A percentile compares a stretch with the other conserved stretches of the same genome.
These are phyloP conservation scores for Pythium monospermum DNA, from an alignment of 352 stramenopile species.

Conservation along the genomic window DNA sequence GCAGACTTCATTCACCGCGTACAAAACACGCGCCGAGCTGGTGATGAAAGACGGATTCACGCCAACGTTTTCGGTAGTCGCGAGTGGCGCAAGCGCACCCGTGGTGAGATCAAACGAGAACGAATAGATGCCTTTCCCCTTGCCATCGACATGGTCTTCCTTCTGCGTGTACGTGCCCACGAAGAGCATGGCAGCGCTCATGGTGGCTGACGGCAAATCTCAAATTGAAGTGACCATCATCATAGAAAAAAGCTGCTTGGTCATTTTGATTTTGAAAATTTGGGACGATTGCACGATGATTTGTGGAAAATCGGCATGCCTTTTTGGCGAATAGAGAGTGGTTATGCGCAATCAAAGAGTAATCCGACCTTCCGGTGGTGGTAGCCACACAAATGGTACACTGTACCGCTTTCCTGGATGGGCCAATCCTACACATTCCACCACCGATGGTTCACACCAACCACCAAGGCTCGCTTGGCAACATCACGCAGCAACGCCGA, in stretches of 20 bases:
- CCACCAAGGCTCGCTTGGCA: not conserved
- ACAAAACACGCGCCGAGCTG: constrained; percentile 36
- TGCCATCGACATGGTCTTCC: constrained; percentile 71
- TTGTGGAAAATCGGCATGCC: no score
- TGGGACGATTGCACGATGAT: not conserved
- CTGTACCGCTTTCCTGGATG: no score
- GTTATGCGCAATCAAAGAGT: no score
- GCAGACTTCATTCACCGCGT: constrained; percentile 68
- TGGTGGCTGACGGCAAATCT: constrained; percentile 7
- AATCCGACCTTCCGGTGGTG: no score
- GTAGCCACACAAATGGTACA: no score
- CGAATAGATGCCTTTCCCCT: constrained; percentile 67
- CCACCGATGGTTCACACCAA: constrained; percentile 3
- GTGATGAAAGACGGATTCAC: constrained; percentile 70
- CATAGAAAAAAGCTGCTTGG: not conserved
- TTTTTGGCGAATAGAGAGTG: no score
- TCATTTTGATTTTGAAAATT: constrained; percentile 1
- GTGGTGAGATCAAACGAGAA: constrained; percentile 52
- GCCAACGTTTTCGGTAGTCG: constrained; percentile 41
- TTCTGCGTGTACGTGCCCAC: constrained; percentile 84
- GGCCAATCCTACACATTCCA: no score
- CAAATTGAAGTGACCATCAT: constrained; percentile 14
- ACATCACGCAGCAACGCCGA: not conserved
- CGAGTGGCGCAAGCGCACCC: constrained; percentile 41
- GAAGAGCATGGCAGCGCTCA: constrained; percentile 44